Conservation (phyloP, 176 grass and related monocot genomes). For the Aegilops sharonensis region DNA sequence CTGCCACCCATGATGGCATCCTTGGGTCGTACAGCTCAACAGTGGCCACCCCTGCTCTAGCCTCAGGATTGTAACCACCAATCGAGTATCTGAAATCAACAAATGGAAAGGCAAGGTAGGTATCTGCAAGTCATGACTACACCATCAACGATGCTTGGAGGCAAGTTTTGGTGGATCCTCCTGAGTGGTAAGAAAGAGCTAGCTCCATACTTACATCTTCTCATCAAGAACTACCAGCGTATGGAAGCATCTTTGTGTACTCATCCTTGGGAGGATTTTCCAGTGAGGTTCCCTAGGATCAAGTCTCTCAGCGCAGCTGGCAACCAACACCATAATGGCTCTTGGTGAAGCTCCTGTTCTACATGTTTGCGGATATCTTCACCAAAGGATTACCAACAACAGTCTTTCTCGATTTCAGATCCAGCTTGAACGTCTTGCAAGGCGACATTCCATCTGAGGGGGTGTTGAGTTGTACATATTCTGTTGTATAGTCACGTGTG, state of each 20-base stretch:
- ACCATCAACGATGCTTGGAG: background rate
- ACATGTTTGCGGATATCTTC: no score
- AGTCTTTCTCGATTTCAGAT: no score
- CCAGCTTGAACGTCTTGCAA: no score
- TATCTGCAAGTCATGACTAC: background rate
- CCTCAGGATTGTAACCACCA: no score
- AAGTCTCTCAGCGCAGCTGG: conserved; percentile 73
- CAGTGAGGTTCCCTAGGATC: conserved; percentile 69
- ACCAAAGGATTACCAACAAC: no score
- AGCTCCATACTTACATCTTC: conserved; percentile 51
- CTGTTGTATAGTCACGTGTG: no score
- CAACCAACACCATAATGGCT: background rate
- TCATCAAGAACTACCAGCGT: conserved; percentile 46
- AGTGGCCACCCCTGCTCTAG: no score
- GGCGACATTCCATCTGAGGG: no score
- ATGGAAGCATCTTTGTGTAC: conserved; percentile 52
- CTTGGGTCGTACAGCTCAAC: no score
- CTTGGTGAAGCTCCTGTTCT: no score
- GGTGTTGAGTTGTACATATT: no score
- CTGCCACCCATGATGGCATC: no score
- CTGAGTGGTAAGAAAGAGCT: background rate
- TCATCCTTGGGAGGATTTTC: conserved; percentile 63
- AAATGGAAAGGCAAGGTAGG: background rate
- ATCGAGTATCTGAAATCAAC: background rate
- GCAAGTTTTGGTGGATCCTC: background rate